Percentiles rank a stretch among this genome's conserved stretches.
These are phyloP conservation scores for Tricholoma terreum DNA, from an alignment of 768 basidiomycete species.

Conservation along the genomic window DNA sequence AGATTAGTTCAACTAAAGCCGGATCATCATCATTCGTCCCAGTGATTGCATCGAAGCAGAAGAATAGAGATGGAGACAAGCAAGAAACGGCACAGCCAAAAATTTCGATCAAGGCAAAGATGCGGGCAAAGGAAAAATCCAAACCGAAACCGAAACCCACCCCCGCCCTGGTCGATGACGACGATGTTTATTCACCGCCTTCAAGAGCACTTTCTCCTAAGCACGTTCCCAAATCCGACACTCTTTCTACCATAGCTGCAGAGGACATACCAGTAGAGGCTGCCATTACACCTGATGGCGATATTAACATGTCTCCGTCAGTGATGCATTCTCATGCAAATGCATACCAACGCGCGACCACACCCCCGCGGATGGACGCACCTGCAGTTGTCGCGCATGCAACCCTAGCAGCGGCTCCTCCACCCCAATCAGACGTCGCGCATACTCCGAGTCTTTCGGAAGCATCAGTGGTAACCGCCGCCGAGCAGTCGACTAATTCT, in stretches of 20 bases:
- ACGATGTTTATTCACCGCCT: not conserved
- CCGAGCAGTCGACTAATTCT: not conserved
- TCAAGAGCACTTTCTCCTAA: not conserved
- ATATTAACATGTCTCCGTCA: not conserved
- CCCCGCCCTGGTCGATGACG: constrained; percentile 15
- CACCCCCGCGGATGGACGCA: not conserved
- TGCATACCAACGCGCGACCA: not conserved
- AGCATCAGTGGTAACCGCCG: not conserved
- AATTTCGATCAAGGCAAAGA: constrained; percentile 33
- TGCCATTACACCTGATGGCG: not conserved
- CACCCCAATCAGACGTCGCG: not conserved
- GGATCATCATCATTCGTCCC: constrained; percentile 2
- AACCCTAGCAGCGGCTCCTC: not conserved
- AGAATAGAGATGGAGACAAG: constrained; percentile 1
- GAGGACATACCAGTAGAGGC: not conserved
- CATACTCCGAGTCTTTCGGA: not conserved
- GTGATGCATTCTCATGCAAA: not conserved
- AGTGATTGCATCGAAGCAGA: constrained; percentile 6
- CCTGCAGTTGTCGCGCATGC: not conserved
- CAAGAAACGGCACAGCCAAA: constrained; percentile 20
- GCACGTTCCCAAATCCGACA: not conserved
- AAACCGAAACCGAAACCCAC: constrained; percentile 28
- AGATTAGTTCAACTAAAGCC: constrained; percentile 7
- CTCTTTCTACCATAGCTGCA: not conserved
- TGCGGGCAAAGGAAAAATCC: constrained; percentile 27